phyloP scores from a whole-genome alignment of 495 filamentous ascomycete species.

The Acidiella bohemica region DNA sequence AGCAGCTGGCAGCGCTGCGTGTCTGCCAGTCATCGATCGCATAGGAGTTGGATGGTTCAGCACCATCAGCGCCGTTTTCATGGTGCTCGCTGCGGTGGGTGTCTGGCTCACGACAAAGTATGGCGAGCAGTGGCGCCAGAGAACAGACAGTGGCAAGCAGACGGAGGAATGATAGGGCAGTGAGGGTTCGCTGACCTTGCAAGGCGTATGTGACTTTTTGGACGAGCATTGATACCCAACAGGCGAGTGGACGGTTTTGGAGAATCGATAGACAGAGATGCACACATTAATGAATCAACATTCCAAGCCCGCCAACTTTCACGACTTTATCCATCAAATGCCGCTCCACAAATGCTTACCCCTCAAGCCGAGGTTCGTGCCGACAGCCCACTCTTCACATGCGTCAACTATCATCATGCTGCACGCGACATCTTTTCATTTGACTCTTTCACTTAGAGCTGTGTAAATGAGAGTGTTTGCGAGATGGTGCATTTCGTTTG shows the following conservation, averaged over 20 bases:
- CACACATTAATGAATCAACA: neutral
- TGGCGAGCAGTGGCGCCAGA: constrained; percentile 42
- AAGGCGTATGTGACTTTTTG: too few relatives aligned
- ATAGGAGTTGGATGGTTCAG: constrained; percentile 53
- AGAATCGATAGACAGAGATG: neutral
- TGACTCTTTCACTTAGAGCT: too few relatives aligned
- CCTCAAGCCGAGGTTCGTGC: too few relatives aligned
- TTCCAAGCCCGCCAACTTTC: too few relatives aligned
- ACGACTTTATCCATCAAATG: too few relatives aligned
- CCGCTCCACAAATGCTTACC: too few relatives aligned
- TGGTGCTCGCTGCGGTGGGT: constrained; percentile 35
- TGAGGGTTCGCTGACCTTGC: too few relatives aligned
- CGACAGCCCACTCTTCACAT: too few relatives aligned
- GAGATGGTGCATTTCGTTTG: too few relatives aligned
- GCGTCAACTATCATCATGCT: too few relatives aligned
- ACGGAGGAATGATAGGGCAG: neutral
- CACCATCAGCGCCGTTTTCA: constrained; percentile 36
- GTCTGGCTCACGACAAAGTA: constrained; percentile 38
- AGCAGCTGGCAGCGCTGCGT: constrained; percentile 49
- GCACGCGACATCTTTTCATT: too few relatives aligned
- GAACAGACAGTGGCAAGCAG: constrained; percentile 27
- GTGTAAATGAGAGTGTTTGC: too few relatives aligned
- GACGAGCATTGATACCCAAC: neutral
- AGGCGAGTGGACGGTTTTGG: neutral
- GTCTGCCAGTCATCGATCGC: constrained; percentile 48